Base-by-base conservation (phyloP, 2,329 filamentous ascomycete genomes). In the Dactylonectria estremocensis region DNA sequence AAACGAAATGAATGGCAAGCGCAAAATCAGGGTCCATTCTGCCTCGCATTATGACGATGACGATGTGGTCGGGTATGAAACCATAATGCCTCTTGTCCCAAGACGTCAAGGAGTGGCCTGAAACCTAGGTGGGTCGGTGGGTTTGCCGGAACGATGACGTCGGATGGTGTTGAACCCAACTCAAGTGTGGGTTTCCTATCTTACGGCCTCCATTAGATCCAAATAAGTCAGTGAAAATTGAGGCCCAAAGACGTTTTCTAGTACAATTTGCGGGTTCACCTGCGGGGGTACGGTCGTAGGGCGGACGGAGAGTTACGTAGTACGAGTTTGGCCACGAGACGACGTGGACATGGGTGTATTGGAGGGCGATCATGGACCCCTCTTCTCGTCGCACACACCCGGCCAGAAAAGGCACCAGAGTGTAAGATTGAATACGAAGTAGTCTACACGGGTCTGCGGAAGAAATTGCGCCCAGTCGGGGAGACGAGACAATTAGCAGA, bases 71-170 rank as follows among this genome's bases (percentile, higher is more conserved):
- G 18, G 31, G 50, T 18, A 33, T 8, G 18, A 13, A 53, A 35
- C 50, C 45, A 46, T 14, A 43, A 43, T 43, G 54, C 58, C 45
- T 53, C 69, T 61, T 49, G 40, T 60, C 9, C 57, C 54, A 14
- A 59, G 59, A 64, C 49, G 59, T 24, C 69, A 64, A 37, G 64
- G 52, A 60, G 57, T 60, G 50, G 58, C 40, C 40, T 43, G 16
- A 61, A 65, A 65, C 68, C 63, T 73, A 68, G 61, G 60, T 64
- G 31, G 56, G 53, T 35, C 58, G 37, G 18, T 28, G 40, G 40
- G 40, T 43, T 64, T 49, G 40, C 72, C 62, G 74, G 74, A 72
- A 74, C 72, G n/a, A 43, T 43, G 72, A 75, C 66, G 72, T 71
- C 71, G 72, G 71, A 70, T 61, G 48, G 20, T 35, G 24, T 18